Evolutionary conservation across 805 yeast genomes (phyloP).

Genomic region (Starmera quercuum): DNA sequence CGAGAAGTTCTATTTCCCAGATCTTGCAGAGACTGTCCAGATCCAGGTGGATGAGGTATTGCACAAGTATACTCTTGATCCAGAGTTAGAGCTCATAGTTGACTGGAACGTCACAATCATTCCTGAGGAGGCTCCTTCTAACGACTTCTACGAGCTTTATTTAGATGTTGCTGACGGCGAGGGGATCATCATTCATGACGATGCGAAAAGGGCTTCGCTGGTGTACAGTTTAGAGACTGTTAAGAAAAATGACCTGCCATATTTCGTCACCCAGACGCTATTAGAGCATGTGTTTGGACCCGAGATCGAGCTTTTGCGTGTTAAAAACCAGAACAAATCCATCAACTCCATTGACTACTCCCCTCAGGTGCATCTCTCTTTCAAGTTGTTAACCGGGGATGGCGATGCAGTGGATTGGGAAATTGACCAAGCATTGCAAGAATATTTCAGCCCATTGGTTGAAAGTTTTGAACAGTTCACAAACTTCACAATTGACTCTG

Average conservation of each 20-base stretch:
- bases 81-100: slow-evolving; percentile 18
- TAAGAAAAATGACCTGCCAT: slow-evolving; percentile 55
- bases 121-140: slow-evolving; percentile 10
- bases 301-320: slow-evolving; percentile 27
- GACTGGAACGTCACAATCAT: slow-evolving; percentile 27
- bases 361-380: slow-evolving; percentile 66
- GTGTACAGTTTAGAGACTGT: slow-evolving; percentile 36
- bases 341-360: slow-evolving; percentile 31
- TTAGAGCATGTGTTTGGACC: slow-evolving; percentile 36
- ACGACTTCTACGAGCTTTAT: slow-evolving; percentile 26
- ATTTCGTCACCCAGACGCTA: slow-evolving; percentile 45
- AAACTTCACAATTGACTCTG: slow-evolving; percentile 72
- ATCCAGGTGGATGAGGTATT: slow-evolving; percentile 37
- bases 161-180: slow-evolving; percentile 33
- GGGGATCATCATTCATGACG: slow-evolving; percentile 36
- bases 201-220: slow-evolving; percentile 30
- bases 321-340: slow-evolving; percentile 10
- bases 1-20: slow-evolving; percentile 54
- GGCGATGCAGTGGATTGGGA: slow-evolving; percentile 70
- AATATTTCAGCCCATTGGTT: slow-evolving; percentile 49
- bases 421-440: slow-evolving; percentile 43
- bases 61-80: slow-evolving; percentile 9
- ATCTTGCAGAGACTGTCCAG: slow-evolving; percentile 49
- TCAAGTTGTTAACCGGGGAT: slow-evolving; percentile 67
- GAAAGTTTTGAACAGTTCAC: slow-evolving; percentile 44